These are phyloP conservation scores for Seiridium cupressi DNA, from an alignment of 2,329 filamentous ascomycete species.

Conservation along the genomic window DNA sequence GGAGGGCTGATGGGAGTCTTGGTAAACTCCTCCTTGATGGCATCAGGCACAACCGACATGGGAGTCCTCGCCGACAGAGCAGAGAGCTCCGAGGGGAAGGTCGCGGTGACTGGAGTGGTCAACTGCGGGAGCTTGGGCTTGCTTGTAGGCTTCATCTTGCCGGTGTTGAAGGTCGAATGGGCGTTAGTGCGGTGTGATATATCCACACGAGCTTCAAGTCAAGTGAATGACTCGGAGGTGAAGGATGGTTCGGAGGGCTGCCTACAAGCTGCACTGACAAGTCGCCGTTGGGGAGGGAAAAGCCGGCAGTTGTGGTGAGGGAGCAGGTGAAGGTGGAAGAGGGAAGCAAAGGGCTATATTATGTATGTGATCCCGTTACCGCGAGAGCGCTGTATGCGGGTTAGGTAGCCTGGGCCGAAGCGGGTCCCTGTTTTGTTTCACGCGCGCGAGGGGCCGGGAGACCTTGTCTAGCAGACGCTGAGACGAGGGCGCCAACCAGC, in stretches of 20 bases:
- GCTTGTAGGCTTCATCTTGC: constrained; percentile 45
- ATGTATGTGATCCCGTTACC: constrained; percentile 13
- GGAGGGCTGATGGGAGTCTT: constrained; percentile 91
- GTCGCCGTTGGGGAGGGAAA: constrained; percentile 30
- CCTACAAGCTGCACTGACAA: constrained; percentile 35
- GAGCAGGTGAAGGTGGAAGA: constrained; percentile 14
- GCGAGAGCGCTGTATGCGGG: constrained; percentile 9
- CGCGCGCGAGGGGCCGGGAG: constrained; percentile 18
- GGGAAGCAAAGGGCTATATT: constrained; percentile 31
- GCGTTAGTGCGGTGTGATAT: constrained; percentile 11
- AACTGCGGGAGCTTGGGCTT: constrained; percentile 63
- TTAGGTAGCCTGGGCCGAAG: neutral
- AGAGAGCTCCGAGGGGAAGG: constrained; percentile 59
- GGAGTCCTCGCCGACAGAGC: constrained; percentile 69
- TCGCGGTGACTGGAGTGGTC: constrained; percentile 60
- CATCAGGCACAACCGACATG: constrained; percentile 54
- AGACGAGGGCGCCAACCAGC: constrained; percentile 30
- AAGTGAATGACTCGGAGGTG: constrained; percentile 40
- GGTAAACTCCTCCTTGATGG: constrained; percentile 63
- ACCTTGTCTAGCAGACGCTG: constrained; percentile 18
- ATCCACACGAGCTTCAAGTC: constrained; percentile 29
- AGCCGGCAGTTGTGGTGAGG: constrained; percentile 32
- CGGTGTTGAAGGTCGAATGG: constrained; percentile 11
- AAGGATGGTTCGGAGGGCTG: constrained; percentile 19
- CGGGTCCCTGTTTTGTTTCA: constrained; percentile 13